Evolutionary conservation across 345 rosid species (phyloP).

Genomic region (Trapa incisa): DNA sequence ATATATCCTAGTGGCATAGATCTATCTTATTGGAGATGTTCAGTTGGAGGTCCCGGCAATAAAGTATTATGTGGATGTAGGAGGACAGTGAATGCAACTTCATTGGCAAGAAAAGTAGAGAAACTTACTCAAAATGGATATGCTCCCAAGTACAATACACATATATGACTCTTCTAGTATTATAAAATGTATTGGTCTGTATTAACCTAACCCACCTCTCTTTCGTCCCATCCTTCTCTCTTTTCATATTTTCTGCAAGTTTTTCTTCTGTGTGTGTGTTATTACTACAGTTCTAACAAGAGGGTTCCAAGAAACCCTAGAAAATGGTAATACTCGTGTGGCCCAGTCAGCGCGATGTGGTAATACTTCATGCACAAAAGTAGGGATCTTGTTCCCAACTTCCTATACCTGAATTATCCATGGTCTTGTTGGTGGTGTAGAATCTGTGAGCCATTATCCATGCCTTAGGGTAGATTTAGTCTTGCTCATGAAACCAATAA

Average conservation of each 20-base stretch:
- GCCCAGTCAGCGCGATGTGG: not conserved
- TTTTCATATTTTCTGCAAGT: not conserved
- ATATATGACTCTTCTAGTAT: too few relatives aligned
- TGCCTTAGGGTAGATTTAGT: too few relatives aligned
- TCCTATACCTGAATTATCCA: not conserved
- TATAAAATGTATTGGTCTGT: not conserved
- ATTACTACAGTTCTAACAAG: not conserved
- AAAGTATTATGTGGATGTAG: slow-evolving; percentile 1
- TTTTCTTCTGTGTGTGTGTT: not conserved
- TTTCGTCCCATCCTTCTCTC: not conserved
- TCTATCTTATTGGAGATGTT: not conserved
- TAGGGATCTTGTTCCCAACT: not conserved
- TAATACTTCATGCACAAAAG: not conserved
- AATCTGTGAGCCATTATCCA: too few relatives aligned
- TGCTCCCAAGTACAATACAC: slow-evolving; percentile 8
- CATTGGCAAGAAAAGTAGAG: slow-evolving; percentile 2
- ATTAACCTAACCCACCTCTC: not conserved
- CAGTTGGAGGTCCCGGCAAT: not conserved
- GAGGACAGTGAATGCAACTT: slow-evolving; percentile 4
- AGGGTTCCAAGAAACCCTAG: slow-evolving; percentile 1
- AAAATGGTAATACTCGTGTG: not conserved
- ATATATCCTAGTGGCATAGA: too few relatives aligned
- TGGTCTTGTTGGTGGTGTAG: too few relatives aligned
- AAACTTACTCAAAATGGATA: slow-evolving; percentile 14
- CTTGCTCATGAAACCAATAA: too few relatives aligned